Conservation (phyloP, 192 early-diverging fungal species). For the Backusella australiensis region DNA sequence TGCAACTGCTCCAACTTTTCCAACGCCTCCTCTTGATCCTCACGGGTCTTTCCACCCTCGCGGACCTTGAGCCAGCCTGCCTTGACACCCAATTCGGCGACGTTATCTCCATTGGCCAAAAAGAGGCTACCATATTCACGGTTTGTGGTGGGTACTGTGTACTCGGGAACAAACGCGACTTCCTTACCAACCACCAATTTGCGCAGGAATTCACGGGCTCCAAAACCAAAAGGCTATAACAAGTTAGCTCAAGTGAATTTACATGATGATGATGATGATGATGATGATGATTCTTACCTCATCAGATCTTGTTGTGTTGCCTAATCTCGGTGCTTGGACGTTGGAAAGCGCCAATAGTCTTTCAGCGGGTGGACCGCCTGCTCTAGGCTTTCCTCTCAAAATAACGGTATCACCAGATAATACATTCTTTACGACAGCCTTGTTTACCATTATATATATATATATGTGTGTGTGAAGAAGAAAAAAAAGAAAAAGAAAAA, state of each 20-base stretch:
- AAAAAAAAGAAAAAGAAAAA: background rate
- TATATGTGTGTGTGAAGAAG: background rate
- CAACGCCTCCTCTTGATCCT: conserved; percentile 38
- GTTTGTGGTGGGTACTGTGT: conserved; percentile 63
- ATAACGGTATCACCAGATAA: conserved; percentile 92
- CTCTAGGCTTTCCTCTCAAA: conserved; percentile 75
- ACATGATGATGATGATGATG: background rate
- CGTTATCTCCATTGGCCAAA: conserved; percentile 54
- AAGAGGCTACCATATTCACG: conserved; percentile 66
- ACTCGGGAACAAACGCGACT: conserved; percentile 78
- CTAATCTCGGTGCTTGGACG: conserved; percentile 83
- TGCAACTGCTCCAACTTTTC: conserved; percentile 63
- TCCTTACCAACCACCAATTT: conserved; percentile 86
- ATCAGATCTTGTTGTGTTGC: conserved; percentile 79
- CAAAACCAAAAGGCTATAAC: conserved; percentile 72
- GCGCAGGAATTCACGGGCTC: conserved; percentile 88
- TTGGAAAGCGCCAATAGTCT: conserved; percentile 78
- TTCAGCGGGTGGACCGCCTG: conserved; percentile 83
- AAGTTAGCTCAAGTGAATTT: background rate
- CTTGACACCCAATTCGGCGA: conserved; percentile 71
- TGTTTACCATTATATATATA: conserved; percentile 17
- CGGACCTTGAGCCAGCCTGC: conserved; percentile 86
- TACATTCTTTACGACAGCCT: conserved; percentile 83
- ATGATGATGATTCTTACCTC: conserved; percentile 59
- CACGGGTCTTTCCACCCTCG: conserved; percentile 50